Percentiles rank a stretch among this genome's conserved stretches.
Conservation (phyloP, 73 alveolate species). For the Stentor coeruleus region DNA sequence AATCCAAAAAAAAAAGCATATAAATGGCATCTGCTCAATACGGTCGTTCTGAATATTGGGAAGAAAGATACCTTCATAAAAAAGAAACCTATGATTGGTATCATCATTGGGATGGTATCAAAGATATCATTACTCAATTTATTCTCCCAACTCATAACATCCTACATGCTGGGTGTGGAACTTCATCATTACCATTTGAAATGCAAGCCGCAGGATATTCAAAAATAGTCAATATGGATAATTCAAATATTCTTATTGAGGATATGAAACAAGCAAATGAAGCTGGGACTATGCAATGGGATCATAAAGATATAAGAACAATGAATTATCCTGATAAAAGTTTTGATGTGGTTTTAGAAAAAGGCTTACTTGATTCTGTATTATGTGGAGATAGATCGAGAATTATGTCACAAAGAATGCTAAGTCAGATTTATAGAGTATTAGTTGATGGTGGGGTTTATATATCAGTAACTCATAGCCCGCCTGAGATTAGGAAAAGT, state of each 20-base stretch:
- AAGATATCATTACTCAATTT: constrained; percentile 51
- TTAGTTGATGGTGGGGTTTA: constrained; percentile 53
- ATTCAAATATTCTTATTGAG: constrained; percentile 78
- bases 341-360: constrained; percentile 45
- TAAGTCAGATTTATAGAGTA: constrained; percentile 44
- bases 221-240: constrained; percentile 89
- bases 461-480: constrained; percentile 45
- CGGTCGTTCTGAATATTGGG: constrained; percentile 70
- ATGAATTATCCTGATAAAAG: constrained; percentile 25
- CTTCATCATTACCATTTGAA: constrained; percentile 88
- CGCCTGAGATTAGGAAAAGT: constrained; percentile 42
- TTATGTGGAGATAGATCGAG: constrained; percentile 55
- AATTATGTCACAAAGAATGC: constrained; percentile 42
- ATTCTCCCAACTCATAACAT: constrained; percentile 48
- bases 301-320: constrained; percentile 35
- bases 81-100: constrained; percentile 53
- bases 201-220: constrained; percentile 94
- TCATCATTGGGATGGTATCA: constrained; percentile 47
- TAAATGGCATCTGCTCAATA: constrained; percentile 49
- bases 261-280: constrained; percentile 73
- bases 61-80: constrained; percentile 50
- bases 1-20: too few relatives aligned
- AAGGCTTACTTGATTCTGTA: constrained; percentile 49
- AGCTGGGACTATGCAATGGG: constrained; percentile 34
- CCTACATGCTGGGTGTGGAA: constrained; percentile 92